Base-by-base conservation (phyloP, 2,329 filamentous ascomycete genomes). In the Furcasterigmium sp. region DNA sequence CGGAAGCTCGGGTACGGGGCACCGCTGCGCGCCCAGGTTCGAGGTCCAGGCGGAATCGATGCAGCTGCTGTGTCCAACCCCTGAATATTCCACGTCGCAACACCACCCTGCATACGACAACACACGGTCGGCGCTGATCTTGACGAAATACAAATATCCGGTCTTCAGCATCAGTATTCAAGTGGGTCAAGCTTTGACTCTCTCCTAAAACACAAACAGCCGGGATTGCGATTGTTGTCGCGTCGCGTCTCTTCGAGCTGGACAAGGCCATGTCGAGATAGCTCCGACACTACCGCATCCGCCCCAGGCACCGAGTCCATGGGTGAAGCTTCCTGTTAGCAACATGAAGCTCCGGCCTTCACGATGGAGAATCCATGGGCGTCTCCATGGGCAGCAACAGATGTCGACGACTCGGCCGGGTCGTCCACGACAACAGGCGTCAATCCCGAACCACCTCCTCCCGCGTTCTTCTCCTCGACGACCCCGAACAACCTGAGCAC, bases 281-380 rank as follows among this genome's bases (percentile, higher is more conserved):
- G n/a, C 19, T 8, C 17, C 35, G 17, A 17, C 17, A 17, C n/a
- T 15, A 17, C 15, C 32, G 15, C 14, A 18, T 17, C 15, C 15
- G 15, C 15, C 10, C n/a, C n/a, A 37, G 35, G 19, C 18, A 11
- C 35, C 35, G n/a, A 35, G 32, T 15, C 17, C n/a, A 8, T 15
- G 32, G n/a, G n/a, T n/a, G 32, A 35, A 35, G 32, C 32, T 35
- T 8, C 19, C 19, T 19, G 15, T 23, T 28, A 49, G 36, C 47
- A 49, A 15, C 25, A 49, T 49, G 47, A 39, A 25, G 34, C 23
- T 28, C 42, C 37, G 46, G 34, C n/a, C 17, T 28, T 35, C 46
- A 37, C 46, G 54, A 81, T 81, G 77, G 77, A 81, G 59, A 75
- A 81, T 75, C 76, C 77, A 54, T 81, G 77, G 77, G 73, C 72